phyloP scores from a whole-genome alignment of 2,329 filamentous ascomycete genomes.

The Trichoderma harzianum region DNA sequence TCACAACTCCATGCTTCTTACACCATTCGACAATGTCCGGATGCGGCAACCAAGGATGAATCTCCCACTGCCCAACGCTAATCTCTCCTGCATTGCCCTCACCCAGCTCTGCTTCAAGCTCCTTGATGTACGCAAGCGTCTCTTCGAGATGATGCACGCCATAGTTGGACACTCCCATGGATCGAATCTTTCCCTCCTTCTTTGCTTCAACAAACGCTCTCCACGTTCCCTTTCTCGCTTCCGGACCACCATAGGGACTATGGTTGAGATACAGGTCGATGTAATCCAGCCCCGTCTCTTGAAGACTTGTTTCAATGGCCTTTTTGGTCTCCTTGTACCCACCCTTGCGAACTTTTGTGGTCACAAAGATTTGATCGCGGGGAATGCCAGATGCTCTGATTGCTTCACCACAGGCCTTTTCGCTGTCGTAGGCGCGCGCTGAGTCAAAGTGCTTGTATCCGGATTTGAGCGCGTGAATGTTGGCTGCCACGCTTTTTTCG shows the following conservation, averaged over 20 bases:
- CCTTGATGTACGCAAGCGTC: constrained; percentile 60
- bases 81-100: constrained; percentile 45
- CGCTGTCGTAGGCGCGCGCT: constrained; percentile 63
- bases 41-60: constrained; percentile 68
- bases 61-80: constrained; percentile 38
- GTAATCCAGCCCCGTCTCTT: constrained; percentile 45
- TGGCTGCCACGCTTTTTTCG: not conserved
- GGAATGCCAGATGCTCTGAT: constrained; percentile 54
- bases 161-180: constrained; percentile 72
- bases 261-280: constrained; percentile 72
- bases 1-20: constrained; percentile 70
- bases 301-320: not conserved
- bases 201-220: constrained; percentile 60
- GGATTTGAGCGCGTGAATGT: constrained; percentile 44
- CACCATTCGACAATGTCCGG: constrained; percentile 48
- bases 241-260: constrained; percentile 51
- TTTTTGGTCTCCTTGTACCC: constrained; percentile 38
- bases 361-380: constrained; percentile 62
- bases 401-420: constrained; percentile 62
- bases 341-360: constrained; percentile 67
- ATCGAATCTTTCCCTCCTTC: constrained; percentile 56
- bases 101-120: not conserved
- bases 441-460: constrained; percentile 66
- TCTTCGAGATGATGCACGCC: constrained; percentile 66
- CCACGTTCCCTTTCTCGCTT: constrained; percentile 61